A percentile compares a stretch with the other conserved stretches of the same genome.
phyloP scores from a whole-genome alignment of 371 early-diverging fungal species.

The Umbelopsis sp. region DNA sequence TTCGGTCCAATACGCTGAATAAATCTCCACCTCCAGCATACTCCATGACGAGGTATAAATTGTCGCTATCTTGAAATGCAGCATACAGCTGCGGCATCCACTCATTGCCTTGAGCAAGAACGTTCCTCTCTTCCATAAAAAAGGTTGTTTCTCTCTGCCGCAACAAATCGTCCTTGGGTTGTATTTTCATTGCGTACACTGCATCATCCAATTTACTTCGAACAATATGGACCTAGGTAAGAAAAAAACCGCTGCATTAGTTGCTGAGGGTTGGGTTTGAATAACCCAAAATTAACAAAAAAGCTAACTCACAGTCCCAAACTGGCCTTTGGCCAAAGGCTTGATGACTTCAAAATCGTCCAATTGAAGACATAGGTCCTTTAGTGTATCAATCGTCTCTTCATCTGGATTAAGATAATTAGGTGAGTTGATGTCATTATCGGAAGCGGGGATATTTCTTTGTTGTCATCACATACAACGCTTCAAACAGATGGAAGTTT shows the following conservation, averaged over 20 bases:
- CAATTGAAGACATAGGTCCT: slow-evolving; percentile 56
- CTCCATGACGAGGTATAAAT: slow-evolving; percentile 96
- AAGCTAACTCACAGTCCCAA: slow-evolving; percentile 72
- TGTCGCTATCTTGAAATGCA: slow-evolving; percentile 89
- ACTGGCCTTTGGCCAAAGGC: slow-evolving; percentile 90
- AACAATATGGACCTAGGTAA: slow-evolving; percentile 72
- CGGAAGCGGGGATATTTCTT: not conserved
- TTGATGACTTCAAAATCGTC: slow-evolving; percentile 87
- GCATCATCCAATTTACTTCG: slow-evolving; percentile 67
- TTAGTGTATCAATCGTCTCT: slow-evolving; percentile 1
- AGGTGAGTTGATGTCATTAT: not conserved
- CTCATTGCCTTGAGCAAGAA: slow-evolving; percentile 69
- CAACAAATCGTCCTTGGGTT: slow-evolving; percentile 86
- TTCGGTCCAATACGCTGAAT: slow-evolving; percentile 89
- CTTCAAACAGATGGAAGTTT: slow-evolving; percentile 10
- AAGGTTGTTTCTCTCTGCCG: slow-evolving; percentile 86
- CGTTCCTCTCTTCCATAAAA: slow-evolving; percentile 90
- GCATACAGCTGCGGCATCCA: slow-evolving; percentile 87
- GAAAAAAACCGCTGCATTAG: no score
- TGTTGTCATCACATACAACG: not conserved
- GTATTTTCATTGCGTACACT: slow-evolving; percentile 95
- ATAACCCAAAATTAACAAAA: not conserved
- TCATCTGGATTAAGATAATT: not conserved
- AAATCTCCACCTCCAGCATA: slow-evolving; percentile 96
- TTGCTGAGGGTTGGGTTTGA: not conserved